Evolutionary conservation across 352 stramenopile genomes (phyloP).

Genomic region (Globisporangium viniferum): DNA sequence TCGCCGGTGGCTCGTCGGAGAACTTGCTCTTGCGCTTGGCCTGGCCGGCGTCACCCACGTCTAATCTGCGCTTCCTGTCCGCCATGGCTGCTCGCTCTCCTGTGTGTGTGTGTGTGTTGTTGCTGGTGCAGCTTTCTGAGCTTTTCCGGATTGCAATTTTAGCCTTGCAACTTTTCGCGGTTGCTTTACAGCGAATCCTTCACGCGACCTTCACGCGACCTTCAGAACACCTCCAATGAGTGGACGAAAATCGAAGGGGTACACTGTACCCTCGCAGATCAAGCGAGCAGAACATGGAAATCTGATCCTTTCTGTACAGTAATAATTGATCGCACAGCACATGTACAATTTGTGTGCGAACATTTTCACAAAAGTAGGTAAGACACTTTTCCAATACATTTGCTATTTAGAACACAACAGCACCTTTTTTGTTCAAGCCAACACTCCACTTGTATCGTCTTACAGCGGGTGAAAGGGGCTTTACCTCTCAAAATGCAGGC

Average conservation of each 20-base stretch:
- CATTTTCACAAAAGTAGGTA: too few relatives aligned
- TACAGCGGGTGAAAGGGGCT: too few relatives aligned
- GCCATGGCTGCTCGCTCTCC: conserved; percentile 28
- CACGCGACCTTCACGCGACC: conserved; percentile 18
- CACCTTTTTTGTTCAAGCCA: too few relatives aligned
- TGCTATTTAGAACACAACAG: too few relatives aligned
- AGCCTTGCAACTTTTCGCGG: conserved; percentile 10
- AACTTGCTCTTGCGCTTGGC: conserved; percentile 82
- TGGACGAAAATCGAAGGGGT: background rate
- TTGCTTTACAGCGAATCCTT: conserved; percentile 20
- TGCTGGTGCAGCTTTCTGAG: background rate
- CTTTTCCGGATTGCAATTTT: conserved; percentile 8
- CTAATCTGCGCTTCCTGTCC: conserved; percentile 64
- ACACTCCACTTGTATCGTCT: too few relatives aligned
- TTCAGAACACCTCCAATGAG: conserved; percentile 14
- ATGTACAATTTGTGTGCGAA: background rate
- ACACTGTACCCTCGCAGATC: too few relatives aligned
- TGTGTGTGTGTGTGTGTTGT: background rate
- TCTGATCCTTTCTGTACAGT: too few relatives aligned
- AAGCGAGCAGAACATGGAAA: too few relatives aligned
- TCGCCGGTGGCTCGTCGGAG: conserved; percentile 48
- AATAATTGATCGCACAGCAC: too few relatives aligned
- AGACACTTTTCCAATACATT: too few relatives aligned
- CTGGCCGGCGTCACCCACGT: conserved; percentile 45
- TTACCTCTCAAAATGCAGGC: too few relatives aligned